Percentiles rank a stretch among this genome's conserved stretches.
Conservation (phyloP, 257 asterid species). For the Orobanche coerulescens region DNA sequence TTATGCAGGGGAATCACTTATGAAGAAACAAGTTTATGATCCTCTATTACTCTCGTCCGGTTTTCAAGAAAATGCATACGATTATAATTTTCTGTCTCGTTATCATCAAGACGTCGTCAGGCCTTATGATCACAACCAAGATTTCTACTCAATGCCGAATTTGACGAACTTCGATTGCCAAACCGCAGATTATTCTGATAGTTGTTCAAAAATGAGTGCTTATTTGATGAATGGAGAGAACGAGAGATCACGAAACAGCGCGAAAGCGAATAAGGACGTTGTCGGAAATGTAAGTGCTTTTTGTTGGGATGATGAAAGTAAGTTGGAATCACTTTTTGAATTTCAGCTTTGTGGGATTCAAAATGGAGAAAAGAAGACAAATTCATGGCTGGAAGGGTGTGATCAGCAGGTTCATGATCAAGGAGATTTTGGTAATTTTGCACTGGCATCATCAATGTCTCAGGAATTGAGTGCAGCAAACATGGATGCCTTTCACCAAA, state of each 20-base stretch:
- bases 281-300: constrained; percentile 24
- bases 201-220: constrained; percentile 36
- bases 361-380: constrained; percentile 23
- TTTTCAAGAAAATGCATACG: constrained; percentile 38
- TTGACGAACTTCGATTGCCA: constrained; percentile 30
- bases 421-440: constrained; percentile 39
- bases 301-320: constrained; percentile 42
- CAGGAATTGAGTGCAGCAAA: constrained; percentile 27
- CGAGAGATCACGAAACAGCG: constrained; percentile 23
- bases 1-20: constrained; percentile 5
- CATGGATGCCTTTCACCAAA: constrained; percentile 21
- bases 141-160: constrained; percentile 35
- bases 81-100: constrained; percentile 13
- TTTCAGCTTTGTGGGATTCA: constrained; percentile 30
- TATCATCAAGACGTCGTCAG: constrained; percentile 16
- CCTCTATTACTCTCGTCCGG: constrained; percentile 41
- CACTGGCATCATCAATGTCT: constrained; percentile 37
- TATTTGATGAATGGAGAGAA: constrained; percentile 26
- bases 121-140: constrained; percentile 22
- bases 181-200: constrained; percentile 29
- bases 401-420: constrained; percentile 22
- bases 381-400: constrained; percentile 24
- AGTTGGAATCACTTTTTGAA: constrained; percentile 33
- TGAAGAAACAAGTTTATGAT: constrained; percentile 34
- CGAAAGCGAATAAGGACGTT: not conserved